phyloP scores from a whole-genome alignment of 345 rosid species.

The Anacardium occidentale region DNA sequence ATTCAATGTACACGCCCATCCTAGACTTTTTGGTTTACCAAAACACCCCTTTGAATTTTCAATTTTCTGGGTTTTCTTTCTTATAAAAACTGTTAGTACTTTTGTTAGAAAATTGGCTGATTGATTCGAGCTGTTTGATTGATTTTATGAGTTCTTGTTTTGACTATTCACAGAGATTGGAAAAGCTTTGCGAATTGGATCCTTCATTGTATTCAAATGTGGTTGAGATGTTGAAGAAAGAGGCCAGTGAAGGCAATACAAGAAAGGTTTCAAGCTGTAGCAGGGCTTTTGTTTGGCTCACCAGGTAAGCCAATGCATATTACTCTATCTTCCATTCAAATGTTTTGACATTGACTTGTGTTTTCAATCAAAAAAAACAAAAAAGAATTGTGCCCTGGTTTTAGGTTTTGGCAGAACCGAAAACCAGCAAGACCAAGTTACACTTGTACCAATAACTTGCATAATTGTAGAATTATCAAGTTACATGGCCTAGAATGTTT shows the following conservation, averaged over 20 bases:
- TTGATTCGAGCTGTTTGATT: not conserved
- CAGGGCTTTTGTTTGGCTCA: conserved; percentile 85
- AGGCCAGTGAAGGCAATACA: conserved; percentile 50
- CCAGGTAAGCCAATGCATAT: conserved; percentile 49
- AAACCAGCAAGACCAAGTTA: not conserved
- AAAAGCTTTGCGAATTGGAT: conserved; percentile 53
- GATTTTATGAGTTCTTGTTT: not conserved
- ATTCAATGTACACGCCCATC: not conserved
- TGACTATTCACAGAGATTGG: conserved; percentile 56
- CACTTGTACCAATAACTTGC: not conserved
- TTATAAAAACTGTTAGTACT: conserved; percentile 8
- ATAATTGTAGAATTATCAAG: not conserved
- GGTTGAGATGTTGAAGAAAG: conserved; percentile 75
- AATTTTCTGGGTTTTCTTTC: conserved; percentile 5
- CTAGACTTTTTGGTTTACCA: conserved; percentile 18
- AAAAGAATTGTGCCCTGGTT: not conserved
- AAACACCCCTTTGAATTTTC: conserved; percentile 27
- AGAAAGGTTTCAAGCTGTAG: conserved; percentile 63
- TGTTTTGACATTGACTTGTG: not conserved
- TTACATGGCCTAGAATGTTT: not conserved
- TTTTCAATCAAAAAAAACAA: not conserved
- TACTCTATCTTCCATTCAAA: not conserved
- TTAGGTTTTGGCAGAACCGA: not conserved
- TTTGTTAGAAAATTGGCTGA: not conserved
- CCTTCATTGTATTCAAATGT: conserved; percentile 56